Percentiles rank a stretch among this genome's conserved stretches.
Conservation (phyloP, 371 early-diverging fungal genomes). For the Chytridium lagenaria region DNA sequence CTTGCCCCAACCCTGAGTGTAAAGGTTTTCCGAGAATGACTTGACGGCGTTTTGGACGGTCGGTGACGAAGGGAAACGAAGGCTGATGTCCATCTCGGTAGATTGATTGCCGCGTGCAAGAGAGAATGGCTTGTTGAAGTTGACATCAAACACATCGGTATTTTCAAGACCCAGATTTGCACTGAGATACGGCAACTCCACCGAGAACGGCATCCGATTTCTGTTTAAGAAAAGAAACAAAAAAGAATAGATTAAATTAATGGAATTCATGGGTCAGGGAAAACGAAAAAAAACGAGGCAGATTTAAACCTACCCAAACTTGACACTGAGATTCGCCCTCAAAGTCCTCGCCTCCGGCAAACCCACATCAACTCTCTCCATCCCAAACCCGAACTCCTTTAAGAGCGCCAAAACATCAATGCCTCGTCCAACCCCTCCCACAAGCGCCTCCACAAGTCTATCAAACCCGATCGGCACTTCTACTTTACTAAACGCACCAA, state of each 20-base stretch:
- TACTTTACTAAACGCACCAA: constrained; percentile 37
- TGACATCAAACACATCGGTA: constrained; percentile 4
- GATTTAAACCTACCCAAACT: constrained; percentile 12
- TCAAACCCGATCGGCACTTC: constrained; percentile 26
- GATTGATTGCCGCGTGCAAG: constrained; percentile 29
- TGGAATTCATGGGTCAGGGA: not conserved
- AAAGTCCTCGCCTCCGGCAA: not conserved
- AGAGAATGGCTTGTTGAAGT: constrained; percentile 18
- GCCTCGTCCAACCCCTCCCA: constrained; percentile 19
- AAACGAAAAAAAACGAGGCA: not conserved
- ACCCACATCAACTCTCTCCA: constrained; percentile 24
- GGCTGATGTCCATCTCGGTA: constrained; percentile 25
- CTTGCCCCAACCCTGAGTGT: constrained; percentile 9
- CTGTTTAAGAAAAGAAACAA: not conserved
- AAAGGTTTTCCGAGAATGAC: constrained; percentile 28
- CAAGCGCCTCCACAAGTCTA: constrained; percentile 22
- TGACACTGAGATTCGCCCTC: constrained; percentile 2
- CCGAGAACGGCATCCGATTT: not conserved
- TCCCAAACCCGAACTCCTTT: constrained; percentile 17
- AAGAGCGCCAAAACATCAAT: constrained; percentile 24
- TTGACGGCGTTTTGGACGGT: constrained; percentile 27
- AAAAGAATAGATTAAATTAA: not conserved
- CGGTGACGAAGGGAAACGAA: constrained; percentile 28
- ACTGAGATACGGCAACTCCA: constrained; percentile 9
- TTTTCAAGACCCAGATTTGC: constrained; percentile 24